A percentile compares a stretch with the other conserved stretches of the same genome.
phyloP scores from a whole-genome alignment of 176 grass and related monocot species.

The Avena sativa region DNA sequence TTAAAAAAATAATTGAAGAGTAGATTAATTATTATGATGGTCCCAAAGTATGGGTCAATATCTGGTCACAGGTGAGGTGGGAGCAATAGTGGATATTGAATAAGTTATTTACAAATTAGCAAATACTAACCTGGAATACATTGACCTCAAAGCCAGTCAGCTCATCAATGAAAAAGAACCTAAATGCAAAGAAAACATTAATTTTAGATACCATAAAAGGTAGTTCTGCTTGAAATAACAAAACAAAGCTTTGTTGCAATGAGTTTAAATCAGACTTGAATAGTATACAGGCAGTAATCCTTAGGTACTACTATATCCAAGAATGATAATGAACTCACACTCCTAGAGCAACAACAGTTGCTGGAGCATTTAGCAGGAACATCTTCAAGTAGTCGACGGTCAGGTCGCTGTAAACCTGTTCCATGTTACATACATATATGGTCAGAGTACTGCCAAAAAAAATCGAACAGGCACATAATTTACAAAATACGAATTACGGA shows the following conservation, averaged over 20 bases:
- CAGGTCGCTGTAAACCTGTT: conserved; percentile 82
- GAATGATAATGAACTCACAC: conserved; percentile 54
- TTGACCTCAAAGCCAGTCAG: conserved; percentile 93
- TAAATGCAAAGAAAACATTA: conserved; percentile 26
- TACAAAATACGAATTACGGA: background rate
- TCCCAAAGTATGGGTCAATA: background rate
- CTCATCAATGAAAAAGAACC: conserved; percentile 98
- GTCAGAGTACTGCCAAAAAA: background rate
- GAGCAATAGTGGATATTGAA: background rate
- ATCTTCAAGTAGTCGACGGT: conserved; percentile 73
- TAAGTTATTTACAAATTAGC: background rate
- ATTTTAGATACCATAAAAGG: background rate
- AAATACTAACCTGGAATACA: conserved; percentile 39
- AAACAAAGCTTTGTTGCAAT: background rate
- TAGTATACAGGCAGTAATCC: background rate
- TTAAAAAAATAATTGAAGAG: background rate
- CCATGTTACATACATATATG: background rate
- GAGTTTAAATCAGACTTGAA: background rate
- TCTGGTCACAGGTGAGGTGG: background rate
- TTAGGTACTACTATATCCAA: background rate
- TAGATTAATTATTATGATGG: background rate
- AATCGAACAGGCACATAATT: too few relatives aligned
- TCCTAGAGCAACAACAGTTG: conserved; percentile 64
- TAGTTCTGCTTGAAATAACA: background rate
- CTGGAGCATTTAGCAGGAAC: conserved; percentile 67